Conservation (phyloP, 2,329 filamentous ascomycete genomes). For the Monosporascus ibericus region DNA sequence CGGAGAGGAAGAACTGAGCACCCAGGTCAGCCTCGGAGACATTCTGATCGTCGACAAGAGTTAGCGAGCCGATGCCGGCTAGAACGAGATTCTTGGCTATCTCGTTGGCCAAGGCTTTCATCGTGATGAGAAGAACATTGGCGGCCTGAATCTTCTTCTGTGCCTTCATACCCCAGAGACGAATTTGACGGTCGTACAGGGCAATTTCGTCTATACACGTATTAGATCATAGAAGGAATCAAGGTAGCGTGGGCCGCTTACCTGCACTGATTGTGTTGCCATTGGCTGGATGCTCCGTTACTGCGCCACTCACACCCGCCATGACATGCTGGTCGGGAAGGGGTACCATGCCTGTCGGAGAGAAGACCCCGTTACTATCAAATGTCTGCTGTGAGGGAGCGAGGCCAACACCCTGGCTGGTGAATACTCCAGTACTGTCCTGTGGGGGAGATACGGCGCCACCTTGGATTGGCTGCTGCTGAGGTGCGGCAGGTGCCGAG, state of each 20-base stretch:
- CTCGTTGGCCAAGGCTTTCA: slow-evolving; percentile 86
- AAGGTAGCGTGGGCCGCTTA: slow-evolving; percentile 10
- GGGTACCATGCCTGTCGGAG: not conserved
- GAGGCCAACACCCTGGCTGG: not conserved
- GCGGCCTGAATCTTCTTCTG: slow-evolving; percentile 88
- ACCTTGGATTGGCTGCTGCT: not conserved
- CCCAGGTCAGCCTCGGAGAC: slow-evolving; percentile 78
- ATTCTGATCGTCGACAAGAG: slow-evolving; percentile 71
- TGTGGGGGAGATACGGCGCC: not conserved
- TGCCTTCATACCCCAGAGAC: slow-evolving; percentile 92
- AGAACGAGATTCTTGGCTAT: slow-evolving; percentile 96
- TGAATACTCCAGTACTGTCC: not conserved
- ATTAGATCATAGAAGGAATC: slow-evolving; percentile 9
- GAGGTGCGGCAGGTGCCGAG: not conserved
- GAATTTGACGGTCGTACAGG: slow-evolving; percentile 93
- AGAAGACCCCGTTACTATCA: not conserved
- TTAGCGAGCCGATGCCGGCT: slow-evolving; percentile 85
- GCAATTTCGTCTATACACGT: slow-evolving; percentile 75
- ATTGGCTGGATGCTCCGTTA: slow-evolving; percentile 9
- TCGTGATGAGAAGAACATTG: slow-evolving; percentile 81
- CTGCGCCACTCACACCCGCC: not conserved
- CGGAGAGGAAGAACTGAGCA: slow-evolving; percentile 72
- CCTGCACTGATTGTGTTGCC: slow-evolving; percentile 29
- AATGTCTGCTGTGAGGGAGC: not conserved
- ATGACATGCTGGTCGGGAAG: not conserved